phyloP scores from a whole-genome alignment of 768 basidiomycete genomes.

The Hypholoma fasciculare region DNA sequence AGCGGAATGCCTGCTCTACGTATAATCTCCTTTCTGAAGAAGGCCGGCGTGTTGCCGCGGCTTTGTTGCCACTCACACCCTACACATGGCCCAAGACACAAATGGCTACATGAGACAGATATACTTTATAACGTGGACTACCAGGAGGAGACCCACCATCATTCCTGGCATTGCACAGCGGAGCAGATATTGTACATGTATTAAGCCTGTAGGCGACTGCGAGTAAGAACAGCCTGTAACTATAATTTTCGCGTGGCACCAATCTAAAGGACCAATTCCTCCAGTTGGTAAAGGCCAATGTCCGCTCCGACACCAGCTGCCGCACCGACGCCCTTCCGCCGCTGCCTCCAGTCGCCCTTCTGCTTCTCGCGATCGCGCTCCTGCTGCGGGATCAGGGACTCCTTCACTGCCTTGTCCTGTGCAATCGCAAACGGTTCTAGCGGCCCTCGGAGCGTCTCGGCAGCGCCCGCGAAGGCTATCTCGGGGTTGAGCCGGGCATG shows the following conservation, averaged over 20 bases:
- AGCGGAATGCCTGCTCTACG: constrained; percentile 94
- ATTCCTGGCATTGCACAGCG: not conserved
- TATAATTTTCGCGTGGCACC: not conserved
- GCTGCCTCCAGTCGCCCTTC: constrained; percentile 50
- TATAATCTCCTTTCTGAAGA: constrained; percentile 95
- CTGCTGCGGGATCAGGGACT: constrained; percentile 33
- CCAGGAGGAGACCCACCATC: not conserved
- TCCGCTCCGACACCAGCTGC: constrained; percentile 51
- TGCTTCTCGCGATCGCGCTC: constrained; percentile 31
- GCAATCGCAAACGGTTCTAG: constrained; percentile 63
- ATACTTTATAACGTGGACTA: not conserved
- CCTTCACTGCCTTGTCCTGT: constrained; percentile 48
- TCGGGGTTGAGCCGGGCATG: constrained; percentile 56
- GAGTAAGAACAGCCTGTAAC: not conserved
- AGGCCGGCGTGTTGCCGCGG: constrained; percentile 89
- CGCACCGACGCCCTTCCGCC: constrained; percentile 43
- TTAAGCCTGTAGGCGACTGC: not conserved
- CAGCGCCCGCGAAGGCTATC: constrained; percentile 45
- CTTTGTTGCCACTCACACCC: constrained; percentile 69
- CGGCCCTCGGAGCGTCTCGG: constrained; percentile 58
- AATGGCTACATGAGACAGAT: not conserved
- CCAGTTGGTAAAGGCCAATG: constrained; percentile 70
- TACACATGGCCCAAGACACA: constrained; percentile 50
- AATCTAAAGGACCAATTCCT: constrained; percentile 60
- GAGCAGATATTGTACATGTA: not conserved